Evolutionary conservation across 2,329 filamentous ascomycete genomes (phyloP).

Genomic region (Chrysosphaeria jannelii): DNA sequence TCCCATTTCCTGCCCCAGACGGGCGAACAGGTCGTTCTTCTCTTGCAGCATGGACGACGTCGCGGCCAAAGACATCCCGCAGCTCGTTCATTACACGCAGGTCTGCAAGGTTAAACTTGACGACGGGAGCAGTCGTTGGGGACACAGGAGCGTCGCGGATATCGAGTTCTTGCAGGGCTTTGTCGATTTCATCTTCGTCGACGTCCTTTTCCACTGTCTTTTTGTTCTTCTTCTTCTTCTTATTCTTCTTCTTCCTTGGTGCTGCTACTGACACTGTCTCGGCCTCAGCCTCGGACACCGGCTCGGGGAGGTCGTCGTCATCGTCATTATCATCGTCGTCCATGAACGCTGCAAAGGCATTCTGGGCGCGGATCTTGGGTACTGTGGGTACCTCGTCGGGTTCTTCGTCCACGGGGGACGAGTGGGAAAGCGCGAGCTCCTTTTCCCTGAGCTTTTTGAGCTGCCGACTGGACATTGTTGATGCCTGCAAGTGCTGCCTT

Average conservation of each 20-base stretch:
- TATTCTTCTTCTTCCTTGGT: constrained; percentile 11
- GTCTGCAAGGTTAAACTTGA: constrained; percentile 17
- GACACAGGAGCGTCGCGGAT: neutral
- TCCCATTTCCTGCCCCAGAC: constrained; percentile 7
- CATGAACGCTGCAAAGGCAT: constrained; percentile 16
- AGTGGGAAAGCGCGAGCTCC: constrained; percentile 10
- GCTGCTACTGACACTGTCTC: too few relatives aligned
- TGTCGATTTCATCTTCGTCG: constrained; percentile 22
- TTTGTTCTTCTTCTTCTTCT: constrained; percentile 7
- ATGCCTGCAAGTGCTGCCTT: too few relatives aligned
- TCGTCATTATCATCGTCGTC: constrained; percentile 9
- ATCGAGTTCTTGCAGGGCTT: constrained; percentile 18
- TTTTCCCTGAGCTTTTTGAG: constrained; percentile 20
- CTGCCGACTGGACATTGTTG: constrained; percentile 19
- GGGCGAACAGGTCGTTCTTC: constrained; percentile 13
- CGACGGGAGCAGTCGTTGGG: neutral
- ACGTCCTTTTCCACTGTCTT: constrained; percentile 1
- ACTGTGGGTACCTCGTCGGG: too few relatives aligned
- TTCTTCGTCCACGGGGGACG: constrained; percentile 7
- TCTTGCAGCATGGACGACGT: constrained; percentile 22
- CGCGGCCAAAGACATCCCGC: constrained; percentile 28
- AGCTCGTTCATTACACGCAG: constrained; percentile 81
- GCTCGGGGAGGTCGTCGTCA: too few relatives aligned
- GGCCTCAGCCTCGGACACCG: too few relatives aligned
- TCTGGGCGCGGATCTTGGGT: too few relatives aligned